Base-by-base conservation (phyloP, 768 basidiomycete genomes). In the Neoboletus brunneissimus region DNA sequence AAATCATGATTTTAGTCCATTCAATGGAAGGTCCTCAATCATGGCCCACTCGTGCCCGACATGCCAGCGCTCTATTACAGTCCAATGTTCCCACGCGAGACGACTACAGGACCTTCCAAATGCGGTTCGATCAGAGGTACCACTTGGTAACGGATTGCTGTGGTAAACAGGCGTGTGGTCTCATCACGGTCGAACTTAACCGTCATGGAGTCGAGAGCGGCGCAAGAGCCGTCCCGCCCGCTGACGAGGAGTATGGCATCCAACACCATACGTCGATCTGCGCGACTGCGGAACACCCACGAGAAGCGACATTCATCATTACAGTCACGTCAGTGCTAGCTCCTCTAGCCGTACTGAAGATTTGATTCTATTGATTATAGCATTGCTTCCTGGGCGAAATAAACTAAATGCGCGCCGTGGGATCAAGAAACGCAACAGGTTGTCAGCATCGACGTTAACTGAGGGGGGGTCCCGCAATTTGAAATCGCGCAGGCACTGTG, bases 101-200 rank as follows among this genome's bases (percentile, higher is more conserved):
- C 53, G 50, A 61, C 49, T 51, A 73, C 71, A 67, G 63, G 16
- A 72, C 71, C 63, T 70, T 71, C 69, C 65, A 65, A 73, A 73
- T 59, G 1, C 13, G 61, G 67, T 22, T 48, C 7, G 35, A 56
- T 58, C 62, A 59, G 57, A 54, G 35, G 46, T n/a, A 46, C 10
- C 15, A 15, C 34, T 35, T 35, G 34, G 34, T 31, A 15, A 20
- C 35, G 29, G n/a, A 22, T 31, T 22, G 27, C 23, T 48, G 57
- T 34, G 48, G 55, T 38, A 5, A 29, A 10, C 4, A 45, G 38
- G n/a, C 34, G 32, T 31, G 31, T 27, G 40, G 32, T 37, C 34
- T 38, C 49, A 35, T 41, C 55, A 45, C 53, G 25, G 43, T 53
- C 46, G 20, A 31, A 12, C 25, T 50, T 15, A 22, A 37, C 53